These are phyloP conservation scores for Kwoniella sp. DNA, from an alignment of 768 basidiomycete genomes.

Conservation along the genomic window DNA sequence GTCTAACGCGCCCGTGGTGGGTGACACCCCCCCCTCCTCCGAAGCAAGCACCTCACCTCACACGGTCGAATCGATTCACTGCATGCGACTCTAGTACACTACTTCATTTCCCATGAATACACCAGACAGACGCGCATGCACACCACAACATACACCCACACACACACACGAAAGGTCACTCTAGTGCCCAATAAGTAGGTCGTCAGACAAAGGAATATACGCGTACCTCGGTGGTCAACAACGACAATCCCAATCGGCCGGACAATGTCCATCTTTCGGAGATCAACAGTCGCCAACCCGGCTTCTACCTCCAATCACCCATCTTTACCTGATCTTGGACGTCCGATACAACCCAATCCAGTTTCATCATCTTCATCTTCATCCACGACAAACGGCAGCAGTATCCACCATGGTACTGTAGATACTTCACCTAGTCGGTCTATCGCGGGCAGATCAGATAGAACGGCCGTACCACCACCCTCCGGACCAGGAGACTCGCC, in stretches of 20 bases:
- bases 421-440: not conserved
- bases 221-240: not conserved
- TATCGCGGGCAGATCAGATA: constrained; percentile 2
- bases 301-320: not conserved
- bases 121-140: too few species aligned
- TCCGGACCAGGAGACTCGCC: constrained; percentile 1
- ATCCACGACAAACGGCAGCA: not conserved
- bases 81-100: too few species aligned
- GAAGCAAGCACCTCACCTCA: too few species aligned
- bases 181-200: too few species aligned
- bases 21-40: too few species aligned
- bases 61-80: too few species aligned
- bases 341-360: not conserved
- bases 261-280: constrained; percentile 21
- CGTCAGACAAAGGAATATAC: not conserved
- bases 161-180: too few species aligned
- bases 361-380: constrained; percentile 2
- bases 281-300: constrained; percentile 8
- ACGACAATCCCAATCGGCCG: not conserved
- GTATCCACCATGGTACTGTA: not conserved
- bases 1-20: too few species aligned
- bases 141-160: too few species aligned
- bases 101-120: too few species aligned
- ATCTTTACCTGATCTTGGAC: not conserved
- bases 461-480: not conserved